Evolutionary conservation across 495 filamentous ascomycete genomes (phyloP).

Genomic region (Elaphomyces granulatus): DNA sequence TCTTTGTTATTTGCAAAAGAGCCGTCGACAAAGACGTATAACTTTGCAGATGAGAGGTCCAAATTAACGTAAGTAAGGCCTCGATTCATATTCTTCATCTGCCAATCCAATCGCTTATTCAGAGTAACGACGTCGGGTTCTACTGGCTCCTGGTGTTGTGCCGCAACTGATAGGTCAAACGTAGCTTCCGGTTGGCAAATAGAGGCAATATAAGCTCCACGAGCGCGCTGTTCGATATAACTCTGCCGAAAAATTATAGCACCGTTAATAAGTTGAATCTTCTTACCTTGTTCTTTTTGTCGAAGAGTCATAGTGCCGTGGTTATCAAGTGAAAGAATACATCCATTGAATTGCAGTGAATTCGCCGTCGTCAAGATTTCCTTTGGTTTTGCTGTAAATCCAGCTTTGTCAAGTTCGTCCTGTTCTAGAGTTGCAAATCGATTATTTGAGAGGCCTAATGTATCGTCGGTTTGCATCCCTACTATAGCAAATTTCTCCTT

Average conservation of each 20-base stretch:
- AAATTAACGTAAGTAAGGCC: not conserved
- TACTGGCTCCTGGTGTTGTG: not conserved
- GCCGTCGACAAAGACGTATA: constrained; percentile 5
- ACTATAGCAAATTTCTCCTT: not conserved
- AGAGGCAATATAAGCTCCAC: not conserved
- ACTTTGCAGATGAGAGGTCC: not conserved
- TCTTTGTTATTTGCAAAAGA: constrained; percentile 12
- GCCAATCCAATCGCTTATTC: constrained; percentile 1
- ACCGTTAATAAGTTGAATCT: not conserved
- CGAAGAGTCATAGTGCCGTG: not conserved
- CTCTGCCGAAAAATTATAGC: no score
- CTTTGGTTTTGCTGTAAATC: not conserved
- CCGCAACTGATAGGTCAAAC: not conserved
- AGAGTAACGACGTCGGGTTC: not conserved
- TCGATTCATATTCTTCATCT: not conserved
- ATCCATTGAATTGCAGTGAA: not conserved
- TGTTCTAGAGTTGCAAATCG: not conserved
- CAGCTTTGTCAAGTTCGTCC: not conserved
- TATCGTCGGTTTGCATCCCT: not conserved
- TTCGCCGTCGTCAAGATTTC: not conserved
- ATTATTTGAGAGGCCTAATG: not conserved
- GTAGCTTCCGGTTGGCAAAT: not conserved
- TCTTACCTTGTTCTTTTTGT: not conserved
- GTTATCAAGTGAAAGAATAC: not conserved
- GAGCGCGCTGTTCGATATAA: not conserved